Base-by-base conservation (phyloP, 768 basidiomycete genomes). In the Hygrophorus russula region DNA sequence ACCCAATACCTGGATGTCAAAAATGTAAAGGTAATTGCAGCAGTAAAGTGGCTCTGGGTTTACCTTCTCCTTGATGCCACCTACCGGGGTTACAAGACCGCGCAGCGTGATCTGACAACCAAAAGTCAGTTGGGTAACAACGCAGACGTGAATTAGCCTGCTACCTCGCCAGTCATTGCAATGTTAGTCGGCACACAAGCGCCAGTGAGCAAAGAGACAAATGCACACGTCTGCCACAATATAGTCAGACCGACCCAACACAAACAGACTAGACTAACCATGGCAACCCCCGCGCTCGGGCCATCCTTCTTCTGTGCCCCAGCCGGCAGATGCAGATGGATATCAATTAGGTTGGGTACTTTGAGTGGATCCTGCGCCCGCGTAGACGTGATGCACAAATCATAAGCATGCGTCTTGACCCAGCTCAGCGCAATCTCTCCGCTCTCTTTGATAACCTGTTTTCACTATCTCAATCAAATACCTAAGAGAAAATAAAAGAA, bases 261-360 rank as follows among this genome's bases (percentile, higher is more conserved):
- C 11, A 5, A n/a, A 1, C 13, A 32, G 24, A 18, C 36, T 24
- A 24, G 7, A 55, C 68, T 46, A 48, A 88, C 85, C 78, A 93
- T 90, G 0, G 87, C 86, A 17, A 93, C 70, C 2, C 91, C 91
- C 0, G 90, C 91, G 54, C 84, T 88, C 0, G 91, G 90, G 0
- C 92, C 91, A 53, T 94, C 91, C 65, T 94, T 96, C 72, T 81
- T 89, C 60, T 91, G 84, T 2, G 89, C 85, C 0, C 92, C 93
- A 1, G 85, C 74, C 0, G 92, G 93, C 7, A 94, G 66, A 56
- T 96, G 92, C 12, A 92, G 64, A 53, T 97, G 92, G 8, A 97
- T 65, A 55, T 97, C 90, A 36, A 91, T 74, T 15, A 68, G 61
- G 41, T 83, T 73, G 0, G 79, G 80, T 6, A 78, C 68, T 53